Evolutionary conservation across 1,284 basidiomycete genomes (phyloP).

Genomic region (Leucoagaricus sp.): DNA sequence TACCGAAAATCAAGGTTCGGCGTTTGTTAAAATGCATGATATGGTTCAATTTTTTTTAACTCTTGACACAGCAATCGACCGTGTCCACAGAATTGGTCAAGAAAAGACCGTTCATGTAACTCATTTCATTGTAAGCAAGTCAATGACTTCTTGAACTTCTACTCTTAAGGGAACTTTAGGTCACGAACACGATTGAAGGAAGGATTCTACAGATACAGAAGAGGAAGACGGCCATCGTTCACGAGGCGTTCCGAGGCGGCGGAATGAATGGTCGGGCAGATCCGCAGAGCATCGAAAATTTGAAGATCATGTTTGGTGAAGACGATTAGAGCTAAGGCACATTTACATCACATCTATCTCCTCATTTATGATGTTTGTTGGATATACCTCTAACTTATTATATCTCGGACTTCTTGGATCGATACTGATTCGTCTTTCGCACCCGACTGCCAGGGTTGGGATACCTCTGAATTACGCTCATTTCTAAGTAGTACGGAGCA

Average conservation of each 20-base stretch:
- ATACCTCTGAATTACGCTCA: too few species aligned
- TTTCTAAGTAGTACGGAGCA: too few species aligned
- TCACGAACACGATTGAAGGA: conserved; percentile 75
- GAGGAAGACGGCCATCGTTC: conserved; percentile 83
- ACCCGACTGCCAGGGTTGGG: too few species aligned
- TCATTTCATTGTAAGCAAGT: conserved; percentile 77
- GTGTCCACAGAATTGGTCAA: conserved; percentile 84
- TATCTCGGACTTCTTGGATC: too few species aligned
- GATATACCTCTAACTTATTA: too few species aligned
- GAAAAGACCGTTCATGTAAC: conserved; percentile 86
- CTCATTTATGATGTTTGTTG: too few species aligned
- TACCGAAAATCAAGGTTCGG: conserved; percentile 83
- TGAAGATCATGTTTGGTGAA: conserved; percentile 74
- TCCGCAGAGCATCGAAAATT: conserved; percentile 73
- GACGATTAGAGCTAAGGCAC: conserved; percentile 18
- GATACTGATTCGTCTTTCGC: too few species aligned
- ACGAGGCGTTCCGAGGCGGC: conserved; percentile 71
- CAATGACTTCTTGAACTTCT: background rate
- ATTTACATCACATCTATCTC: too few species aligned
- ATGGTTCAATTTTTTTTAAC: background rate
- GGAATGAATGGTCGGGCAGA: conserved; percentile 41
- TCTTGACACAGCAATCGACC: conserved; percentile 76
- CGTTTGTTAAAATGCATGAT: background rate
- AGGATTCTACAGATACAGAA: conserved; percentile 88
- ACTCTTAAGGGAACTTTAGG: conserved; percentile 36